phyloP scores from a whole-genome alignment of 1,284 basidiomycete species.

The Ustilago curta region DNA sequence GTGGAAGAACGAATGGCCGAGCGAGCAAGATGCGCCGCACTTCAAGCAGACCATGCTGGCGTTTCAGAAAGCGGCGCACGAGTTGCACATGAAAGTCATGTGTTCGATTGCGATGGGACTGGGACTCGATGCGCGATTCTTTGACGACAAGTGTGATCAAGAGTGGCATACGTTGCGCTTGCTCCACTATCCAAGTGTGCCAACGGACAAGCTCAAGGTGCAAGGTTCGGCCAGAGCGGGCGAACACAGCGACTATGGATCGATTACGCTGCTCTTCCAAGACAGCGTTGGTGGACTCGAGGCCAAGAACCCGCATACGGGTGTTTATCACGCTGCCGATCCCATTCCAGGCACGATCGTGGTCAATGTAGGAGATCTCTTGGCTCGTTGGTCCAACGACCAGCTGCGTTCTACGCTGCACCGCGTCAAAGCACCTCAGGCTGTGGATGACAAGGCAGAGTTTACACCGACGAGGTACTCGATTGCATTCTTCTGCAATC shows the following conservation, averaged over 20 bases:
- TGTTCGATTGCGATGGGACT: conserved; percentile 82
- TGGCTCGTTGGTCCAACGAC: conserved; percentile 29
- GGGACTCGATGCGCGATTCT: conserved; percentile 63
- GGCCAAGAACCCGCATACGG: conserved; percentile 29
- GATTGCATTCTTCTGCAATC: conserved; percentile 88
- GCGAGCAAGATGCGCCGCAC: conserved; percentile 75
- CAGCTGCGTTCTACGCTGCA: conserved; percentile 24
- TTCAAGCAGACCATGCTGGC: conserved; percentile 80
- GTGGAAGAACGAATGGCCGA: conserved; percentile 79
- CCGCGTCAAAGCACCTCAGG: conserved; percentile 29
- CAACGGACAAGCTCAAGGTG: conserved; percentile 23
- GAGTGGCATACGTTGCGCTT: conserved; percentile 28
- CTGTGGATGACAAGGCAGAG: conserved; percentile 40
- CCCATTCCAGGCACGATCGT: conserved; percentile 26
- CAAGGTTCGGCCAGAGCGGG: conserved; percentile 24
- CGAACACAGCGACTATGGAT: conserved; percentile 34
- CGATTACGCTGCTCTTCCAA: conserved; percentile 30
- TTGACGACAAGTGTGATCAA: conserved; percentile 28
- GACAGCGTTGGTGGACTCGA: conserved; percentile 27
- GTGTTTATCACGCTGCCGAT: conserved; percentile 26
- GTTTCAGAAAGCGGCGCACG: conserved; percentile 79
- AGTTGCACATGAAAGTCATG: conserved; percentile 81
- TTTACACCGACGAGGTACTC: conserved; percentile 79
- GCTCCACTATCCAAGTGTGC: conserved; percentile 29
- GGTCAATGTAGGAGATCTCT: conserved; percentile 29